Evolutionary conservation across 78 protist genomes (phyloP).

Genomic region (Dictyostelium capitatum): DNA sequence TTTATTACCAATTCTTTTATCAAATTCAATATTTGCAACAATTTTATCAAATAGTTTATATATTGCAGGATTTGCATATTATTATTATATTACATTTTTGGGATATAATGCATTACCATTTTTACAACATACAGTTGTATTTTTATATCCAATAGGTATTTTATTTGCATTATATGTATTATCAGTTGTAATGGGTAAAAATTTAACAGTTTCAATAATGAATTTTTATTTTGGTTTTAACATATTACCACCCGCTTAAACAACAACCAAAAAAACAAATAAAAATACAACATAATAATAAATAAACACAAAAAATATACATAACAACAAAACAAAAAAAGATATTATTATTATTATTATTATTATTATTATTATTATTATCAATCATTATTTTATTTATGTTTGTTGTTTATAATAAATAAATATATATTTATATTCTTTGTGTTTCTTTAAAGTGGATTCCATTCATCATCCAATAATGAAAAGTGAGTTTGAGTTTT

Average conservation of each 20-base stretch:
- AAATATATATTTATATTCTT: background rate
- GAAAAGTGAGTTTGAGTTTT: constrained; percentile 50
- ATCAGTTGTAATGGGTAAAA: constrained; percentile 40
- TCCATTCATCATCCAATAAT: constrained; percentile 53
- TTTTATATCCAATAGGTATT: constrained; percentile 85
- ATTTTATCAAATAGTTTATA: constrained; percentile 89
- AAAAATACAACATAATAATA: background rate
- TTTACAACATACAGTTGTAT: constrained; percentile 62
- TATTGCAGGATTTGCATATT: constrained; percentile 83
- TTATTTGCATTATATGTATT: constrained; percentile 27
- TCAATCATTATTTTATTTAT: too few relatives aligned
- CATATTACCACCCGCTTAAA: background rate
- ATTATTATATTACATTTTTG: constrained; percentile 95
- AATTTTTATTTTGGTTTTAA: constrained; percentile 62
- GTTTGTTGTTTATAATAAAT: too few relatives aligned
- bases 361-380: background rate
- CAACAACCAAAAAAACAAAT: background rate
- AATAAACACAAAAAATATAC: background rate
- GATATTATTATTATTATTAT: background rate
- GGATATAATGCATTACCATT: constrained; percentile 95
- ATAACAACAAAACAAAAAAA: background rate
- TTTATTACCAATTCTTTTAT: constrained; percentile 81
- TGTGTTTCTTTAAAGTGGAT: constrained; percentile 40
- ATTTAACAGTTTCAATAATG: constrained; percentile 50
- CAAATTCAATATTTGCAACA: constrained; percentile 65